Base-by-base conservation (phyloP, 2,329 filamentous ascomycete genomes). In the Apiospora malaysiana region DNA sequence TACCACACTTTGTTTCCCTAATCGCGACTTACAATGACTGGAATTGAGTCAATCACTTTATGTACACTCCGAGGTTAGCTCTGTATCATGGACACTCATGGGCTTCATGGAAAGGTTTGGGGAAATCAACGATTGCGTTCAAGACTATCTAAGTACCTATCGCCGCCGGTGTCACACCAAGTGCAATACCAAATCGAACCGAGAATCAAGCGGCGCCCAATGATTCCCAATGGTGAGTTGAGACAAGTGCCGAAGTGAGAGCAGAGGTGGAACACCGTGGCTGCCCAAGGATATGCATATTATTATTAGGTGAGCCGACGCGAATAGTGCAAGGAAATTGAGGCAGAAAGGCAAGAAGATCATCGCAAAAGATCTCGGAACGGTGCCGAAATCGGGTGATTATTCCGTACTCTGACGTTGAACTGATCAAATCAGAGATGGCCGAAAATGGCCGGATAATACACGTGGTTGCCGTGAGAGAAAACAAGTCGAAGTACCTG, bases 191-290 rank as follows among this genome's bases (percentile, higher is more conserved):
- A 68, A 68, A 46, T 47, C 66, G 66, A 68, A 43, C 66, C 66
- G 66, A 68, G 66, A 68, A 68, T 68, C 66, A 68, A 68, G 66
- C 46, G 66, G 66, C 66, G 46, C 66, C 66, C 66, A 68, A 68
- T 68, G 66, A 27, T 68, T 68, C 66, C 66, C 66, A 45, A 68
- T 32, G 9, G n/a, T 40, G 56, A 63, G 56, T 63, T 63, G 32
- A 63, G 56, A 40, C 56, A 63, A 40, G 4, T 40, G 56, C 45
- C 65, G 65, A 43, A 67, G 25, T 46, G 25, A 67, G 65, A 67
- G 65, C 65, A 67, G 65, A 67, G 65, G 65, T 42, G 65, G 65
- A 67, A 32, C 9, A 46, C 65, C 43, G 65, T n/a, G 65, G 40
- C 65, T 46, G 65, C 32, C 32, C 56, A 40, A 63, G 18, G 56